Evolutionary conservation across 768 basidiomycete species (phyloP), one percentile per base, ranked within the genome.

Genomic region (Lactarius pseudohatsudake): DNA sequence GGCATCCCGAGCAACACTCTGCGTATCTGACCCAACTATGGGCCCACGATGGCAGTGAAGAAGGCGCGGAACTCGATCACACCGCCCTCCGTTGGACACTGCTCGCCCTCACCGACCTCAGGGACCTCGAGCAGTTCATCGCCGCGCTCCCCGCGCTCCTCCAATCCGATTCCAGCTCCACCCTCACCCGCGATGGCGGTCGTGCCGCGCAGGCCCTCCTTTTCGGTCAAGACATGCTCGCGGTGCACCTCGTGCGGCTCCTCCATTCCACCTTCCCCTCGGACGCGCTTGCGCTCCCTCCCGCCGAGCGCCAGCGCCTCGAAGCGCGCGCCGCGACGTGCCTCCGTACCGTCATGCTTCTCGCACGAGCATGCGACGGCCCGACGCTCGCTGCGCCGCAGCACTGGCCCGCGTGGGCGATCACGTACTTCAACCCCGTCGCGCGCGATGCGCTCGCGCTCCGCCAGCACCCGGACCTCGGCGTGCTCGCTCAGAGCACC

Each of bases 11-110:
- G 15, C 36, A n/a, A 30, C 57, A 53, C 30, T 26, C 65, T 10
- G 38, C 56, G 1, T 50, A 58, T 54, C 61, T 66, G n/a, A 54
- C 65, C 4, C 13, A 36, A 1, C 61, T 41, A 15, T 66, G 65
- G 65, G 36, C 56, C 22, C 47, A 26, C 2, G 38, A 20, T 16
- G 57, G 57, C 57, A 43, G 22, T 20, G 47, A 8, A 16, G 43
- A 65, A 57, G 65, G 65, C 30, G 47, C 57, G 1, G 57, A 58
- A 18, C 65, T 66, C 36, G 65, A 66, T 45, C 65, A 62, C 40
- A 54, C 50, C 11, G 65, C 65, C 36, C 65, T 66, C 57, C 61
- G 65, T 26, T 66, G 65, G 65, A 66, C 65, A 8, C 47, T 66
- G 15, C 47, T 59, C 8, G 47, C 57, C 30, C 38, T 66, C 57